Conservation (phyloP, 768 basidiomycete species). For the Boletus bicolor region DNA sequence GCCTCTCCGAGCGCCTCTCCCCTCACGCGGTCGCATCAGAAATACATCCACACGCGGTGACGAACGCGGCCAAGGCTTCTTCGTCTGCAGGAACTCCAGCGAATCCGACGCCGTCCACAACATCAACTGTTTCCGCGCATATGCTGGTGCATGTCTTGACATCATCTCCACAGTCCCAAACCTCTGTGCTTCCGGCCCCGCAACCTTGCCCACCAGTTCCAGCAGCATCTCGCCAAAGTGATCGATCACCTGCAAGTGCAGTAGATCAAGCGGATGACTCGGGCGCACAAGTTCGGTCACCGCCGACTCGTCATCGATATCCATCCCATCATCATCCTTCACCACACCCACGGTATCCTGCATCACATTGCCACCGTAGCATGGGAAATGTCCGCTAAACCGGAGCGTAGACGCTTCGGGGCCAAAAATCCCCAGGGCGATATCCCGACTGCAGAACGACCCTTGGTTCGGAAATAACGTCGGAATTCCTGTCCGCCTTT, state of each 20-base stretch:
- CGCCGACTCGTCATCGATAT: constrained; percentile 55
- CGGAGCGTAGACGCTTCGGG: constrained; percentile 31
- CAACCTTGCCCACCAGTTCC: constrained; percentile 55
- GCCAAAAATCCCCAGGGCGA: constrained; percentile 48
- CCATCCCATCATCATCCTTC: constrained; percentile 49
- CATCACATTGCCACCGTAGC: constrained; percentile 33
- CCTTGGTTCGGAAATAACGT: constrained; percentile 34
- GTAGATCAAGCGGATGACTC: constrained; percentile 57
- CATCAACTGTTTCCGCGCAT: constrained; percentile 39
- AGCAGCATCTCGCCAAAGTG: constrained; percentile 63
- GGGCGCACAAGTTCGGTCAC: constrained; percentile 38
- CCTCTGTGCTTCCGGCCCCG: constrained; percentile 42
- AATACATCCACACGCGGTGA: constrained; percentile 53
- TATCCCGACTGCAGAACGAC: constrained; percentile 47
- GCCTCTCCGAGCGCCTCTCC: constrained; percentile 58
- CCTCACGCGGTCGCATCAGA: constrained; percentile 45
- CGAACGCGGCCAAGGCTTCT: constrained; percentile 31
- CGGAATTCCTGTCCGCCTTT: constrained; percentile 15
- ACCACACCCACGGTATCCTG: constrained; percentile 11
- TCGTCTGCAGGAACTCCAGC: constrained; percentile 52
- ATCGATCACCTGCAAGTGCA: constrained; percentile 67
- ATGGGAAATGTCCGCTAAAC: constrained; percentile 42
- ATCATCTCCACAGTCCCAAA: constrained; percentile 31
- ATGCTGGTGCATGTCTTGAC: constrained; percentile 59
- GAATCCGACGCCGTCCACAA: constrained; percentile 57